Base-by-base conservation (phyloP, 1,284 basidiomycete genomes). In the Boletus smithii region DNA sequence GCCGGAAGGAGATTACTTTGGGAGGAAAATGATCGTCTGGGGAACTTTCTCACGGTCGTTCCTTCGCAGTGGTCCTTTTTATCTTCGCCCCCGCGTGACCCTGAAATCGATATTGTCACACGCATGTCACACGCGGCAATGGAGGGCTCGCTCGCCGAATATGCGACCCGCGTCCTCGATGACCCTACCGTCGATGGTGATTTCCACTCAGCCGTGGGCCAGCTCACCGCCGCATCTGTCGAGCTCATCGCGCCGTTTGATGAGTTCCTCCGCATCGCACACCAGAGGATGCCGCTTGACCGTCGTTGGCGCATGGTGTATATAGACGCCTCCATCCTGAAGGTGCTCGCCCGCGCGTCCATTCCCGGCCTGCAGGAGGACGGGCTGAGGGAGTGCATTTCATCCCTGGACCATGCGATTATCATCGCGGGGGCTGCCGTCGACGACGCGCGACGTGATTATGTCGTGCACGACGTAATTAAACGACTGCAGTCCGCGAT, bases 341-440 rank as follows among this genome's bases (percentile, higher is more conserved):
- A 72, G 50, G 70, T 73, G 9, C 65, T 85, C 48, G 62, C 69
- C 13, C 69, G 76, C 50, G 53, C 72, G 22, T 57, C 63, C 10
- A 48, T 56, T 0, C 61, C 62, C 17, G 52, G 58, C 2, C 51
- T 65, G 17, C 57, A 69, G 40, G 69, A 59, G 13, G 40, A 52
- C 10, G 29, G 39, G 4, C 61, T 55, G 18, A 50, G 55, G 24
- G 57, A 65, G 9, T 63, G 76, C 31, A 75, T 95, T 30, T 69
- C 72, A 5, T 68, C 73, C 11, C 70, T 97, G 24, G 95, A 98
- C 61, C 75, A 74, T 57, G 85, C 86, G 1, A 84, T 95, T 54
- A 84, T 97, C 55, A 75, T 95, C 36, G 87, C 92, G 8, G 94
- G 93, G 0, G 63, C 63, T 1, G 81, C 84, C 1, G 75, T 83